Evolutionary conservation across 345 rosid species (phyloP), one percentile per base, ranked within the genome.

Genomic region (Brassica incana): DNA sequence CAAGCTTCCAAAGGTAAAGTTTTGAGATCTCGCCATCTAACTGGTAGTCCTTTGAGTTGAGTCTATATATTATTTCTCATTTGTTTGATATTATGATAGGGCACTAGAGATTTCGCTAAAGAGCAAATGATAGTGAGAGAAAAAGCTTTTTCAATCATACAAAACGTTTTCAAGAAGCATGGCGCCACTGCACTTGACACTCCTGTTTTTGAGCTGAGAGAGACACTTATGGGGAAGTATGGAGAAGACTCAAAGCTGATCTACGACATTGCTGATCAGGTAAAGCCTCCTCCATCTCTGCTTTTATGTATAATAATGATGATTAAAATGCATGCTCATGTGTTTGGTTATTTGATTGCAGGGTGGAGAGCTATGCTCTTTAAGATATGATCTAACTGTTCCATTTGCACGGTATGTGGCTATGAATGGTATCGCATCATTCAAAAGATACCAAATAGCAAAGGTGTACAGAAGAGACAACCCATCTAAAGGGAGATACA

Each of bases 301-400:
- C 2, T 38, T 35, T 33, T 33, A n/a, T n/a, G n/a, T n/a, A 23
- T 23, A 29, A 61, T 52, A 15, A 8, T 78, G 3, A 2, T 48
- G 5, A 1, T 25, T 35, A 8, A 14, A 20, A 30, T 43, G 33
- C 38, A 10, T 72, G 35, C 71, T 75, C 23, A 68, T 23, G 67
- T 66, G 63, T 12, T n/a, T 74, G 60, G 15, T n/a, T 73, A 40
- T 61, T n/a, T 68, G 72, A 59, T 33, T 81, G 45, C 89, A 93
- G 97, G 99, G 98, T 73, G 99, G 98, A 75, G 98, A 93, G 86
- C 95, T 89, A 65, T 95, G 98, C 82, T 95, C 98, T 64, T 77
- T 95, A 77, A 84, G 98, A 36, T 95, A 95, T 61, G 97, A 95
- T 88, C 83, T 95, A 77, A 95, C 98, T 4, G 98, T 93, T 66